phyloP scores from a whole-genome alignment of 106 monocot genomes.

The Chionographis japonica region DNA sequence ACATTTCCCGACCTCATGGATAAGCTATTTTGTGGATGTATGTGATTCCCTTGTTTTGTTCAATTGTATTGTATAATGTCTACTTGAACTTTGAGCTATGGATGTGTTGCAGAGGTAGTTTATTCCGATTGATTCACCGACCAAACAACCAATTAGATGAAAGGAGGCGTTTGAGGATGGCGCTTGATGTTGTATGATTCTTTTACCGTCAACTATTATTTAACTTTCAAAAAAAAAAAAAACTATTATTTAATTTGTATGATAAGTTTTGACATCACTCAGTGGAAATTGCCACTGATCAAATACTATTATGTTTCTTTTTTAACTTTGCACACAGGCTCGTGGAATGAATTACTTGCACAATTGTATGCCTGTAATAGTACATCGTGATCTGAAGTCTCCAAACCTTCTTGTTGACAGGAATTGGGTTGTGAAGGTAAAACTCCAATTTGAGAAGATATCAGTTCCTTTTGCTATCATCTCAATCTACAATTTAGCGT shows the following conservation, averaged over 20 bases:
- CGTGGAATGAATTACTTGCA: conserved; percentile 85
- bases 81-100: background rate
- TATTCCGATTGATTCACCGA: conserved; percentile 73
- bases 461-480: background rate
- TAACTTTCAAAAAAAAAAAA: too few species aligned
- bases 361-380: conserved; percentile 49
- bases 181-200: conserved; percentile 64
- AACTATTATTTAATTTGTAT: background rate
- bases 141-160: conserved; percentile 76
- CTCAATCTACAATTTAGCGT: background rate
- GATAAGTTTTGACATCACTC: background rate
- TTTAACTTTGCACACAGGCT: conserved; percentile 31
- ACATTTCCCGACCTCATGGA: too few species aligned
- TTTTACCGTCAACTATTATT: background rate
- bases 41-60: too few species aligned
- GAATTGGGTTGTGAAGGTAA: conserved; percentile 82
- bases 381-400: conserved; percentile 77
- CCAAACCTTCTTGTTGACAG: conserved; percentile 80
- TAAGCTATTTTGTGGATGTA: too few species aligned
- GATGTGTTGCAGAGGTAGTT: conserved; percentile 59
- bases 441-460: background rate
- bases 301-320: background rate
- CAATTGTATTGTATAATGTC: background rate
- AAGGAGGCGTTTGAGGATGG: conserved; percentile 67
- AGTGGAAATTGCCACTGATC: background rate